Conservation (phyloP, 306 rosid species). For the Trifolium subterraneum region DNA sequence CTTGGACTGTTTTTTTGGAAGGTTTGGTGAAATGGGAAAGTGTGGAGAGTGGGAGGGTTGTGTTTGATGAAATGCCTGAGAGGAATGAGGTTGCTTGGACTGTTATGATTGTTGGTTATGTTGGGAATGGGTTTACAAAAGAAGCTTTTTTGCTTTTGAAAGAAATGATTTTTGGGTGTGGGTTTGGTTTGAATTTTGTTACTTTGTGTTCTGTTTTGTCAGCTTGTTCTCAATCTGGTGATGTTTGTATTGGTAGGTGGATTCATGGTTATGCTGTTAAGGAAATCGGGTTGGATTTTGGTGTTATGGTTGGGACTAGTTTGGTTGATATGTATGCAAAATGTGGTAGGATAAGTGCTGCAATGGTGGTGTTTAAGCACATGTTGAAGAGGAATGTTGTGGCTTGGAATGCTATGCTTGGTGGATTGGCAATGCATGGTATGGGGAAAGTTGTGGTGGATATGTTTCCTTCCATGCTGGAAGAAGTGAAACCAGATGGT, state of each 20-base stretch:
- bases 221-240: slow-evolving; percentile 66
- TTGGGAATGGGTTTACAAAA: slow-evolving; percentile 52
- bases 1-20: slow-evolving; percentile 79
- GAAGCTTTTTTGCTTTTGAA: slow-evolving; percentile 57
- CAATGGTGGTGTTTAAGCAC: slow-evolving; percentile 50
- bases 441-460: slow-evolving; percentile 51
- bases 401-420: slow-evolving; percentile 82
- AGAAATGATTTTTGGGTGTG: slow-evolving; percentile 61
- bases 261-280: slow-evolving; percentile 71
- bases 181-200: slow-evolving; percentile 59
- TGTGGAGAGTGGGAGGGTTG: slow-evolving; percentile 57
- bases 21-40: slow-evolving; percentile 69
- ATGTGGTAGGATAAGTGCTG: slow-evolving; percentile 64
- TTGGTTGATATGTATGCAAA: slow-evolving; percentile 79
- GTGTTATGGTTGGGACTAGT: slow-evolving; percentile 66
- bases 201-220: slow-evolving; percentile 63
- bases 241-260: slow-evolving; percentile 63
- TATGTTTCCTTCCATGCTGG: slow-evolving; percentile 60
- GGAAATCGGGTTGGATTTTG: slow-evolving; percentile 52
- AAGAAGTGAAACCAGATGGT: slow-evolving; percentile 69
- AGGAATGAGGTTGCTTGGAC: slow-evolving; percentile 87
- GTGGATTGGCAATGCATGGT: slow-evolving; percentile 82
- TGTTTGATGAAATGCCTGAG: slow-evolving; percentile 74
- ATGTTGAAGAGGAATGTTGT: slow-evolving; percentile 61
- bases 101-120: slow-evolving; percentile 65